Base-by-base conservation (phyloP, 2,329 filamentous ascomycete species). In the Alternaria burnsii region DNA sequence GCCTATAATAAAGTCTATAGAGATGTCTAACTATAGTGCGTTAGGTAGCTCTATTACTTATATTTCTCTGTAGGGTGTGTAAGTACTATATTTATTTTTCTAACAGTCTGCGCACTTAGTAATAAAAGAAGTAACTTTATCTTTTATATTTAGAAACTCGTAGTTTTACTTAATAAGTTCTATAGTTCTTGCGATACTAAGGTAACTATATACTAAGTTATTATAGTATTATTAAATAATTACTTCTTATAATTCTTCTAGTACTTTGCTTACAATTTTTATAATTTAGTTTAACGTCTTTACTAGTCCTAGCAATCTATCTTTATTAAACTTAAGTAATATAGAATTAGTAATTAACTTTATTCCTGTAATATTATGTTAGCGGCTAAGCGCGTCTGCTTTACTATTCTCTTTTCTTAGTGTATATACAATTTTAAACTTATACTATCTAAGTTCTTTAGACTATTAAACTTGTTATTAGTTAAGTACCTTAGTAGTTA, bases 401-500 rank as follows among this genome's bases (percentile, higher is more conserved):
- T 11, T 44, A 4, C 42, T 30, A 22, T 52, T 56, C 3, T 52
- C 16, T 9, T 52, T 52, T 38, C 38, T 38, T 51, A 7, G 54
- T 11, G 20, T 46, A n/a, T 50, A 56, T 6, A 36, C 22, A 8
- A 58, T 52, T 24, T 42, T 62, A 32, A 58, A 38, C 34, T 38
- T 42, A n/a, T 44, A 55, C 12, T 48, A 22, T 7, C 14, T 16
- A 4, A 55, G 28, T 10, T 48, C 24, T n/a, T 57, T 16, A 10
- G 10, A 8, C 67, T 61, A 78, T 63, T 64, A 24, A 3, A 58
- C 65, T 63, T 78, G 61, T 30, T 62, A 42, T 53, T 52, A 28
- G 59, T 70, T 77, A 7, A 78, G 53, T 6, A 59, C 40, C 54
- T 73, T 73, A 4, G 44, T 72, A 3, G 52, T 71, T 14, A 63